Evolutionary conservation across 805 yeast species (phyloP), one percentile per base, ranked within the genome.

Genomic region (Cyberlindnera misumaiensis): DNA sequence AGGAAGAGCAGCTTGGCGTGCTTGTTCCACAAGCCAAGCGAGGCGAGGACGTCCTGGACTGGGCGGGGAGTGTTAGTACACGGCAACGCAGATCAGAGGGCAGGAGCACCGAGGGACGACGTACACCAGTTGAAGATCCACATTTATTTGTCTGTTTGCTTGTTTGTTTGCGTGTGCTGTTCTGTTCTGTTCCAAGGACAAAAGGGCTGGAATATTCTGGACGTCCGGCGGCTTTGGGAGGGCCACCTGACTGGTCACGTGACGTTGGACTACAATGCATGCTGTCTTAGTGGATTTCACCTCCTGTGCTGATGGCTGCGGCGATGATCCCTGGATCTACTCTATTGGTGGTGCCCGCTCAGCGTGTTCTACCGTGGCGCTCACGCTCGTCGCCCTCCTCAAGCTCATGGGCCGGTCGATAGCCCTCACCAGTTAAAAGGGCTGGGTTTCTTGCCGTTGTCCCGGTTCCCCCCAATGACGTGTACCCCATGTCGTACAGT

Each of bases 1-100:
- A 93, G 74, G 74, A 93, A 93, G 59, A 93, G 74, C 56, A 93
- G 73, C 68, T 95, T 87, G 67, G 96, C 96, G 62, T 90, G 97
- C 64, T 93, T 88, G 73, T 90, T 93, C 81, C 86, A 75, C 49
- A 84, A 68, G 48, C 94, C 94, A 36, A 84, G 70, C 39, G 86
- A 80, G 55, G 89, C 80, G 49, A 84, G 68, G 45, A 81, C 75
- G 58, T 83, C 89, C 40, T 51, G 56, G 43, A 52, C 51, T 39
- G 41, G 30, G 17, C 17, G 11, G 17, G 24, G 6, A 14, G 4
- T 24, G 36, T 30, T 40, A 34, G 32, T n/a, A n/a, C n/a, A n/a
- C n/a, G n/a, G n/a, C n/a, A n/a, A n/a, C n/a, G n/a, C n/a, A n/a
- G n/a, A n/a, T n/a, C n/a, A n/a, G n/a, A n/a, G n/a, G n/a, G 7